Percentiles rank a stretch among this genome's conserved stretches.
Conservation (phyloP, 192 early-diverging fungal species). For the Podila epicladia region DNA sequence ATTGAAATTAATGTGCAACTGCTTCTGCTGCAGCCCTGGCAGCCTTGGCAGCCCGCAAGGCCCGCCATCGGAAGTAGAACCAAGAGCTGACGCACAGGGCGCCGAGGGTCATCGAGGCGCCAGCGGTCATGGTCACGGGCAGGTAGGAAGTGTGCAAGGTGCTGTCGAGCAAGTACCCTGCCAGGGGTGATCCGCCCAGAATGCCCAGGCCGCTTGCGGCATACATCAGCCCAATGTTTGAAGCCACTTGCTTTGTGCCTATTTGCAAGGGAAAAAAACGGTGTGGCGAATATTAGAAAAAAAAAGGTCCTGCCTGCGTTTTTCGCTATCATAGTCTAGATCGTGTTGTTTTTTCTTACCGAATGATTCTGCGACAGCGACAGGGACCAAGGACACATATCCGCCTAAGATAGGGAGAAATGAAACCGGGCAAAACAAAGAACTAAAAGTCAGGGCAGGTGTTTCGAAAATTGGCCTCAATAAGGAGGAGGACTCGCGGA, state of each 20-base stretch:
- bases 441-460: background rate
- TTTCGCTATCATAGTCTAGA: background rate
- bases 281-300: background rate
- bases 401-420: constrained; percentile 24
- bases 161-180: constrained; percentile 41
- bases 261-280: background rate
- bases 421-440: background rate
- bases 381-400: constrained; percentile 52
- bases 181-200: constrained; percentile 54
- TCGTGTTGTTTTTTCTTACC: constrained; percentile 7
- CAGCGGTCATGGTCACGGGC: constrained; percentile 33
- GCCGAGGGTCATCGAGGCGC: constrained; percentile 17
- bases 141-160: constrained; percentile 38
- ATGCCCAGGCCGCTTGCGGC: constrained; percentile 52
- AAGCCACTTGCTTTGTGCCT: constrained; percentile 49
- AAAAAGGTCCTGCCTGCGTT: background rate
- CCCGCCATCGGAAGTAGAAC: constrained; percentile 22
- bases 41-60: constrained; percentile 5
- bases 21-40: background rate
- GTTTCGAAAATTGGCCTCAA: background rate
- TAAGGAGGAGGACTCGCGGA: too few relatives aligned
- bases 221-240: constrained; percentile 55
- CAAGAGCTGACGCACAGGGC: constrained; percentile 16
- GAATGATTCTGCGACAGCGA: constrained; percentile 46
- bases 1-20: background rate